Conservation (phyloP, 768 basidiomycete species). For the Podaxis sp. region DNA sequence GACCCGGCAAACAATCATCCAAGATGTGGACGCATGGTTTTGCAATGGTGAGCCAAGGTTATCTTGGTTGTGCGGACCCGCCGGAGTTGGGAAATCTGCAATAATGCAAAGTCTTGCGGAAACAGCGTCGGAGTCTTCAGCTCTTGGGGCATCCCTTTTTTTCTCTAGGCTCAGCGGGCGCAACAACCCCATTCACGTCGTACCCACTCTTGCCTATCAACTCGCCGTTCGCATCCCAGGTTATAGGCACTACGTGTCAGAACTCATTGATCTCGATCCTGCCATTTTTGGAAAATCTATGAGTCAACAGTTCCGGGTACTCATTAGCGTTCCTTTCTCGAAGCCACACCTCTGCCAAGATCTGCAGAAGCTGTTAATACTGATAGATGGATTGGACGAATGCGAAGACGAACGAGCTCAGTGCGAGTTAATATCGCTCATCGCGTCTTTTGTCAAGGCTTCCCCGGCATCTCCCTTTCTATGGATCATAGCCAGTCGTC, state of each 20-base stretch:
- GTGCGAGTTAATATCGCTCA: not conserved
- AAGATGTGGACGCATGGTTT: not conserved
- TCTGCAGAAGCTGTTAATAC: not conserved
- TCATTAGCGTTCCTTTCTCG: not conserved
- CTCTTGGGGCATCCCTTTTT: constrained; percentile 2
- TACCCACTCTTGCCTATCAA: constrained; percentile 5
- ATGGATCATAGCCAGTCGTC: not conserved
- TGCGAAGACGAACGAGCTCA: not conserved
- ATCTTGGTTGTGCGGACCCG: not conserved
- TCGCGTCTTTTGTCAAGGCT: not conserved
- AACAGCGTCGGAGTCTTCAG: not conserved
- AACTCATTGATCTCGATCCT: not conserved
- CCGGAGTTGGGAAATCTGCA: constrained; percentile 8
- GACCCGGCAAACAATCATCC: not conserved
- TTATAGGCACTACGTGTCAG: not conserved
- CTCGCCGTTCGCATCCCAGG: not conserved
- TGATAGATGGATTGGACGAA: constrained; percentile 4
- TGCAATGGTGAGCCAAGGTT: not conserved
- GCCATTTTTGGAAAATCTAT: not conserved
- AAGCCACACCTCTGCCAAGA: too few relatives aligned
- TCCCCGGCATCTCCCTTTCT: not conserved
- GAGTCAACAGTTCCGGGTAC: not conserved
- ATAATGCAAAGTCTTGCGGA: constrained; percentile 9
- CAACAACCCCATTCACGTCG: not conserved
- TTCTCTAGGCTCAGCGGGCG: not conserved